Base-by-base conservation (phyloP, 257 asterid species). In the Nicotiana paniculata region DNA sequence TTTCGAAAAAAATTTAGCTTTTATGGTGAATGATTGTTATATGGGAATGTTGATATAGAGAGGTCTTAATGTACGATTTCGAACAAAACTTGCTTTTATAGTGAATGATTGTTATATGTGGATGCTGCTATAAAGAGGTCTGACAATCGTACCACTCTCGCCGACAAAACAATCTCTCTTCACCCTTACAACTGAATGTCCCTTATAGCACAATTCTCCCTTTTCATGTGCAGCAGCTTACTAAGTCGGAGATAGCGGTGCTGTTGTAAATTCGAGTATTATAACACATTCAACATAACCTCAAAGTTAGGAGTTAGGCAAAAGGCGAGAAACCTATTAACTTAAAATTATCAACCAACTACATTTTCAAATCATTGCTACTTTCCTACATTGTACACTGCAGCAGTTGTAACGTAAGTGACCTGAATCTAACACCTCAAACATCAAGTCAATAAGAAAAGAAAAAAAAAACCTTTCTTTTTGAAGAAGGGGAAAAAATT, bases 361-460 rank as follows among this genome's bases (percentile, higher is more conserved):
- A 86, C 62, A 85, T 85, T 59, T 80, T 85, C 83, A 72, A 46
- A 79, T 51, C 83, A 62, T 48, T 59, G 39, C 78, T 63, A 75
- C 51, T 53, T 77, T 57, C 82, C 85, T 86, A 83, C 69, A 48
- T 75, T 69, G 66, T 74, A 79, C 79, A 83, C 79, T 33, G 16
- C 76, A 62, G 61, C 63, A 77, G 57, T 64, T 53, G 85, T 81
- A 81, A 75, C 78, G 46, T 51, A 66, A 18, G 66, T 57, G 57
- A 79, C 37, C 63, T 46, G 57, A 48, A 64, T 86, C 84, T 67
- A 84, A 76, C 67, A 66, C 54, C 82, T 32, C 54, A 79, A 48
- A 30, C 28, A 35, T 30, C 54, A 68, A 82, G 77, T 67, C 64
- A 65, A 58, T 32, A 81, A 28, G 81, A 80, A 80, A 24, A 74